Conservation (phyloP, 305 asterid genomes). For the Fraxinus sp. region DNA sequence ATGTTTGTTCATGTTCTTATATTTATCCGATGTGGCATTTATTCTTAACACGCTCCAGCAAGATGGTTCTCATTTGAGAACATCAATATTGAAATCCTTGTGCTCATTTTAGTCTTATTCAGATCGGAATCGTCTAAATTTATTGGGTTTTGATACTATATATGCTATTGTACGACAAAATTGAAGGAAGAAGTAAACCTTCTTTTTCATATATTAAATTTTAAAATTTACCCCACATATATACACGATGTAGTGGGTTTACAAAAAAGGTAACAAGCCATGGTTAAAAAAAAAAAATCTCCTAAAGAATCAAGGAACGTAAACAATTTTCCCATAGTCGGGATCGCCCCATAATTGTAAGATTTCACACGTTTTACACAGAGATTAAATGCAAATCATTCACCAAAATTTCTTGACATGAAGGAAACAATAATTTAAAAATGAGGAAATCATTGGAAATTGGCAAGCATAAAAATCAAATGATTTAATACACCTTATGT, state of each 20-base stretch:
- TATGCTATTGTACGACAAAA: not conserved
- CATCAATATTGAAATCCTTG: not conserved
- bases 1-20: not conserved
- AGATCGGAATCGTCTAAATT: not conserved
- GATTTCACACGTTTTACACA: slow-evolving; percentile 25
- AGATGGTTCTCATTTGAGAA: not conserved
- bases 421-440: too few relatives aligned
- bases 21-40: not conserved
- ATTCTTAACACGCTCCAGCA: not conserved
- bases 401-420: not conserved
- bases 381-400: slow-evolving; percentile 12
- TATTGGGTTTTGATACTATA: not conserved
- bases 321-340: not conserved
- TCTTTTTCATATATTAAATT: not conserved
- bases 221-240: not conserved
- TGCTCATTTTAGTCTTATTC: not conserved
- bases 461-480: not conserved
- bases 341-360: not conserved
- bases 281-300: too few relatives aligned
- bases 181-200: not conserved
- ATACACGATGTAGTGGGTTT: not conserved
- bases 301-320: not conserved
- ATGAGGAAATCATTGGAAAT: not conserved
- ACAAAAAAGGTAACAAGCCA: not conserved
- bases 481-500: not conserved